Percentiles rank a stretch among this genome's conserved stretches.
Evolutionary conservation across 495 filamentous ascomycete genomes (phyloP).

Genomic region (Aspergillus steynii): DNA sequence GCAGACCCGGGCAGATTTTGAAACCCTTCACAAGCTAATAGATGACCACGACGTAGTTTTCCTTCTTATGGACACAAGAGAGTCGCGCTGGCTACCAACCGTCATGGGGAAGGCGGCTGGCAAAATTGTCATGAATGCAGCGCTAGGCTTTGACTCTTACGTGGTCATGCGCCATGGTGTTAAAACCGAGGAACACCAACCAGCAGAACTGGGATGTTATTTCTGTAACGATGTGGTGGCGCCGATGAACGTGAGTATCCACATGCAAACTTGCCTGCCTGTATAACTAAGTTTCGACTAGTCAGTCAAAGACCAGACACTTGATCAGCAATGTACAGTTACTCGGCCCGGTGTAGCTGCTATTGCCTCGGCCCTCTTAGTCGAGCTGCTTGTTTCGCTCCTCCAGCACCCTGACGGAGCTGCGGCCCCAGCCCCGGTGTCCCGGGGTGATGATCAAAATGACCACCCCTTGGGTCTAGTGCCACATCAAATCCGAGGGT

Average conservation of each 20-base stretch:
- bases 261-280: slow-evolving; percentile 39
- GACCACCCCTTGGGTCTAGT: slow-evolving; percentile 83
- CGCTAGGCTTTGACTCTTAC: slow-evolving; percentile 93
- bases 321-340: slow-evolving; percentile 98
- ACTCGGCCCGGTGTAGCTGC: slow-evolving; percentile 90
- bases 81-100: slow-evolving; percentile 95
- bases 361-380: slow-evolving; percentile 88
- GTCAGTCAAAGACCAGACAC: slow-evolving; percentile 89
- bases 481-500: slow-evolving; percentile 92
- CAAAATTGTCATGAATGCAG: slow-evolving; percentile 96
- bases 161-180: slow-evolving; percentile 95
- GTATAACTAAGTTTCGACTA: slow-evolving; percentile 28
- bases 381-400: slow-evolving; percentile 84
- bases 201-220: slow-evolving; percentile 80
- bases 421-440: slow-evolving; percentile 60
- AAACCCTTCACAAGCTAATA: slow-evolving; percentile 70
- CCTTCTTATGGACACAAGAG: slow-evolving; percentile 92
- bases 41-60: slow-evolving; percentile 91
- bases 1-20: slow-evolving; percentile 69
- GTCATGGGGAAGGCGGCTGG: slow-evolving; percentile 91
- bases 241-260: slow-evolving; percentile 77
- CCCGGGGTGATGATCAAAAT: slow-evolving; percentile 54
- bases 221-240: slow-evolving; percentile 98
- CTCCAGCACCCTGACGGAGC: slow-evolving; percentile 76
- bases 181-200: slow-evolving; percentile 32